Percentiles rank a stretch among this genome's conserved stretches.
Conservation (phyloP, 495 filamentous ascomycete species). For the Talaromyces adpressus region DNA sequence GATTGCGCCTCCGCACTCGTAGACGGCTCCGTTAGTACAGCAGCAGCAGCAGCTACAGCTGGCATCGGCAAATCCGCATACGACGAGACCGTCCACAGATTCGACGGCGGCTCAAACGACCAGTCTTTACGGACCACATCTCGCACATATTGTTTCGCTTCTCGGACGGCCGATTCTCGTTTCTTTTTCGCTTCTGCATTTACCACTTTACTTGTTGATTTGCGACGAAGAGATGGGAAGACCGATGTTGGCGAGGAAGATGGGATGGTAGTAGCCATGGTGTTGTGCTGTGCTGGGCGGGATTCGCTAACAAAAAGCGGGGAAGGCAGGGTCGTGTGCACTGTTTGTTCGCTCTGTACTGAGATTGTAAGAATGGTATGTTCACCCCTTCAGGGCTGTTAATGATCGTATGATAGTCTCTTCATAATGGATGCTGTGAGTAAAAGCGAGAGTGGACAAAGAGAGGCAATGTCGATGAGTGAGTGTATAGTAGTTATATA, state of each 20-base stretch:
- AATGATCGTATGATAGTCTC: background rate
- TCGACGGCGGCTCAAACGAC: slow-evolving; percentile 25
- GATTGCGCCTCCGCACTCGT: background rate
- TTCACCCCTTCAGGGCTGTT: background rate
- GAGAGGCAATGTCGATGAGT: background rate
- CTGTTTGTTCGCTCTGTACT: background rate
- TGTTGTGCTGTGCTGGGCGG: background rate
- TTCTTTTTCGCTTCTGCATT: slow-evolving; percentile 14
- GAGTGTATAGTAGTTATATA: background rate
- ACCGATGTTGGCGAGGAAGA: slow-evolving; percentile 17
- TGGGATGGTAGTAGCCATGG: slow-evolving; percentile 13
- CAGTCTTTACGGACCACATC: slow-evolving; percentile 39
- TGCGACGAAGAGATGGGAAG: slow-evolving; percentile 8
- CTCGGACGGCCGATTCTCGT: slow-evolving; percentile 36
- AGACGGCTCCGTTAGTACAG: background rate
- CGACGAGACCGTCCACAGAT: slow-evolving; percentile 10
- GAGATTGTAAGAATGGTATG: background rate
- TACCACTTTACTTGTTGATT: slow-evolving; percentile 1
- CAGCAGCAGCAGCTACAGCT: background rate
- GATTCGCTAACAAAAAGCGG: slow-evolving; percentile 2
- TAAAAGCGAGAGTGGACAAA: background rate
- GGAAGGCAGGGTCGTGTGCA: background rate
- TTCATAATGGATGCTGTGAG: background rate
- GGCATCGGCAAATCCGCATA: slow-evolving; percentile 11
- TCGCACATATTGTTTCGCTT: slow-evolving; percentile 34